phyloP scores from a whole-genome alignment of 1,284 basidiomycete genomes.

The Malassezia sp. region DNA sequence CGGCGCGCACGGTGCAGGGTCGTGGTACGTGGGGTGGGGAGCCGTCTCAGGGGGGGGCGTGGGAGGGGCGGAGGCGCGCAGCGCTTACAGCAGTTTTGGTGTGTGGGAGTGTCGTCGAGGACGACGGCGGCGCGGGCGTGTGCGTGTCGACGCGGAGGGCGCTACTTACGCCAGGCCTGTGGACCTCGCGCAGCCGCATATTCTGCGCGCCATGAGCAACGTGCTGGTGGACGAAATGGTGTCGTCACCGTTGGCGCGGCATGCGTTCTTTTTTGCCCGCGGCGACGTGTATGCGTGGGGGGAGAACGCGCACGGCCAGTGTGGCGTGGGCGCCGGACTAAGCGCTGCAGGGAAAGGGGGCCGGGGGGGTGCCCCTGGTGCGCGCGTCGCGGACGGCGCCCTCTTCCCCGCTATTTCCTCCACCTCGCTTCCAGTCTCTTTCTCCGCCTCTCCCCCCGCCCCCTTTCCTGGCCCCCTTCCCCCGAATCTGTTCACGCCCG shows the following conservation, averaged over 20 bases:
- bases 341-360: conserved; percentile 47
- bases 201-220: conserved; percentile 73
- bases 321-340: conserved; percentile 26
- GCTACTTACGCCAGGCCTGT: conserved; percentile 48
- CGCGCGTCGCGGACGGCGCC: conserved; percentile 55
- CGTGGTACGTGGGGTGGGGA: conserved; percentile 4
- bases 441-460: too few species aligned
- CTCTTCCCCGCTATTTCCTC: too few species aligned
- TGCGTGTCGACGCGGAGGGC: not conserved
- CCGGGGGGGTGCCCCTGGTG: conserved; percentile 55
- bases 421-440: too few species aligned
- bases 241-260: conserved; percentile 29
- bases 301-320: conserved; percentile 54
- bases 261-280: conserved; percentile 45
- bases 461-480: too few species aligned
- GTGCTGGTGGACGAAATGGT: conserved; percentile 48
- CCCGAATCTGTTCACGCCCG: too few species aligned
- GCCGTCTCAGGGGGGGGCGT: conserved; percentile 3
- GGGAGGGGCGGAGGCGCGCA: not conserved
- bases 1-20: conserved; percentile 5
- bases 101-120: conserved; percentile 7
- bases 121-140: not conserved
- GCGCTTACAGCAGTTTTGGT: conserved; percentile 8
- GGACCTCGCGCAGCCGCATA: conserved; percentile 72
- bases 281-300: conserved; percentile 79